A percentile compares a stretch with the other conserved stretches of the same genome.
phyloP scores from a whole-genome alignment of 2,329 filamentous ascomycete genomes.

The Colletotrichum somersetense region DNA sequence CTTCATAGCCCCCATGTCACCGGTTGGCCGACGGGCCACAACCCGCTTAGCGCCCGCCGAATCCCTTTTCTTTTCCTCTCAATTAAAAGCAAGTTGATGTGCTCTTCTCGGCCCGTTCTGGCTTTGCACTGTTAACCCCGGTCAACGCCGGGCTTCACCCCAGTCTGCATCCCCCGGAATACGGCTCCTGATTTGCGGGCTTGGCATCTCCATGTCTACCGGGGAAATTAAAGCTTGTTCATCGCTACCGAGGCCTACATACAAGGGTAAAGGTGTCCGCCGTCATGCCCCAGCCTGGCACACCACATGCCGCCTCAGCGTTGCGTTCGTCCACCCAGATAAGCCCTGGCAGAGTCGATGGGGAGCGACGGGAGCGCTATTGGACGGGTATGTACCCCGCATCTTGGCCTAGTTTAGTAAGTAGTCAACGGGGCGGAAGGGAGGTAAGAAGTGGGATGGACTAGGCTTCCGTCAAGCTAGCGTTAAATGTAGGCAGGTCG shows the following conservation, averaged over 20 bases:
- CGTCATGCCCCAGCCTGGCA: not conserved
- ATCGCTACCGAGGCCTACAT: constrained; percentile 28
- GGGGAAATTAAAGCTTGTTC: constrained; percentile 38
- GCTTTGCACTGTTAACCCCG: constrained; percentile 7
- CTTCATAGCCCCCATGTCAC: constrained; percentile 2
- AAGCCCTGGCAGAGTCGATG: constrained; percentile 22
- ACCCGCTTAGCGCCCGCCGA: constrained; percentile 25
- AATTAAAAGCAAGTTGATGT: constrained; percentile 6
- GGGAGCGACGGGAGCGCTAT: constrained; percentile 36
- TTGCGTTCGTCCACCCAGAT: constrained; percentile 22
- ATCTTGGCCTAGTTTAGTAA: constrained; percentile 14
- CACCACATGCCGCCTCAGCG: constrained; percentile 32
- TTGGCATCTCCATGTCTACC: constrained; percentile 29
- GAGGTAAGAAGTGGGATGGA: constrained; percentile 7
- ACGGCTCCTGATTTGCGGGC: constrained; percentile 37
- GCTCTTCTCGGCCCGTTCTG: not conserved
- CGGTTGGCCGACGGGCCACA: constrained; percentile 19
- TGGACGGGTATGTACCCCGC: constrained; percentile 42
- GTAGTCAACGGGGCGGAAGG: constrained; percentile 9
- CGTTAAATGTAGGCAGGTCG: constrained; percentile 6
- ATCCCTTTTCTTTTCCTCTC: not conserved
- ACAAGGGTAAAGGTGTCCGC: constrained; percentile 18
- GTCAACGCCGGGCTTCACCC: constrained; percentile 15
- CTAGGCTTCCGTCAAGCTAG: constrained; percentile 26
- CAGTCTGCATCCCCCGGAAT: constrained; percentile 15